Evolutionary conservation across 2,329 filamentous ascomycete species (phyloP).

Genomic region (Balansia obtecta): DNA sequence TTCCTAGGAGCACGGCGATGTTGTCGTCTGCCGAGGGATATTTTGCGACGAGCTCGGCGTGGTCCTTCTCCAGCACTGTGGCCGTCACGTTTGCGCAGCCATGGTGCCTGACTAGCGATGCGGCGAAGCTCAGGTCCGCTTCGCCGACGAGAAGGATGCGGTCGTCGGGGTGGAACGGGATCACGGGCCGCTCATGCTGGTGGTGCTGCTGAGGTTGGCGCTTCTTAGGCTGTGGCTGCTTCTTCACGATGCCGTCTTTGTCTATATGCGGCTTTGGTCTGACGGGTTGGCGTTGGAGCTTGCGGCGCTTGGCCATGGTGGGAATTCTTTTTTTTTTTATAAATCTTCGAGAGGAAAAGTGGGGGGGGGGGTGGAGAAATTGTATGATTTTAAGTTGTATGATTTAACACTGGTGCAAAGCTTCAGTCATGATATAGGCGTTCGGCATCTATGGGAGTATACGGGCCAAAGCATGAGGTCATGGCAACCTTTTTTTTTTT

Average conservation of each 20-base stretch:
- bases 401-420: no score
- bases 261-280: slow-evolving; percentile 8
- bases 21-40: slow-evolving; percentile 58
- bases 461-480: background rate
- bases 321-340: no score
- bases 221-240: slow-evolving; percentile 4
- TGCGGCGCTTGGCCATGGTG: slow-evolving; percentile 10
- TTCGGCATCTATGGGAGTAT: no score
- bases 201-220: slow-evolving; percentile 13
- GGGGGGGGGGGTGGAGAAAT: no score
- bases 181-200: slow-evolving; percentile 29
- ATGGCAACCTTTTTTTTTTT: background rate
- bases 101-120: slow-evolving; percentile 53
- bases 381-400: no score
- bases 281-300: slow-evolving; percentile 6
- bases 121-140: slow-evolving; percentile 68
- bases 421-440: no score
- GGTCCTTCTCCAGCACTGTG: slow-evolving; percentile 51
- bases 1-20: slow-evolving; percentile 34
- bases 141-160: slow-evolving; percentile 68
- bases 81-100: slow-evolving; percentile 54
- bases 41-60: slow-evolving; percentile 51
- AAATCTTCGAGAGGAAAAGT: no score
- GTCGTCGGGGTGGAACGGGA: slow-evolving; percentile 56
- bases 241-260: slow-evolving; percentile 6